Evolutionary conservation across 345 rosid species (phyloP).

Genomic region (Populus pruinosa): DNA sequence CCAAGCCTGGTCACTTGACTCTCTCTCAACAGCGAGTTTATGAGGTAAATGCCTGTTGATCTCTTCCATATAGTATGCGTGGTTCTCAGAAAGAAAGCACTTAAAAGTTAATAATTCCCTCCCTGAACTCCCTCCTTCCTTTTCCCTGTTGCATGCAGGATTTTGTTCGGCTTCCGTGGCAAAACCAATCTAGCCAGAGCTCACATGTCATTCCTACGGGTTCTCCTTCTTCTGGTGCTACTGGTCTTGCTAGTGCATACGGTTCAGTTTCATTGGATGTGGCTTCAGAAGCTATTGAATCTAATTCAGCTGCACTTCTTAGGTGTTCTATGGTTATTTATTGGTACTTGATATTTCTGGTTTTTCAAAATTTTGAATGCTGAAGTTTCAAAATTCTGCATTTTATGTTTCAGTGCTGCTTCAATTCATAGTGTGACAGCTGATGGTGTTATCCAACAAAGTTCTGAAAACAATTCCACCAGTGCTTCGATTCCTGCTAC

Average conservation of each 20-base stretch:
- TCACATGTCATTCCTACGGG: slow-evolving; percentile 54
- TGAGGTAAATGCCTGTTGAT: slow-evolving; percentile 51
- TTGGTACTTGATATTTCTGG: neutral
- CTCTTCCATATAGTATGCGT: slow-evolving; percentile 10
- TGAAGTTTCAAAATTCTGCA: slow-evolving; percentile 6
- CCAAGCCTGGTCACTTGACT: slow-evolving; percentile 88
- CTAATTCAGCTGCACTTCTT: slow-evolving; percentile 46
- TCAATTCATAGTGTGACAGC: slow-evolving; percentile 48
- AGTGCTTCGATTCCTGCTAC: slow-evolving; percentile 44
- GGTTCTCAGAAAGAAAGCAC: slow-evolving; percentile 12
- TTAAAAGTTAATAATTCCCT: neutral
- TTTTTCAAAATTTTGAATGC: neutral
- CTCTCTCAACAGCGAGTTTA: slow-evolving; percentile 91
- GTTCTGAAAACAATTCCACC: slow-evolving; percentile 47
- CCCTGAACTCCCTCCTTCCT: neutral
- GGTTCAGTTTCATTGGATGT: slow-evolving; percentile 56
- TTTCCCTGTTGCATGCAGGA: slow-evolving; percentile 47
- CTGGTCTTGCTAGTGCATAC: slow-evolving; percentile 43
- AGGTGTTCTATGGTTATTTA: slow-evolving; percentile 40
- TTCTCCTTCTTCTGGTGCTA: slow-evolving; percentile 49
- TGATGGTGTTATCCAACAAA: slow-evolving; percentile 45
- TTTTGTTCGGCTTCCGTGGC: slow-evolving; percentile 95
- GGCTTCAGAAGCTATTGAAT: slow-evolving; percentile 53
- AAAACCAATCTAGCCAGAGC: slow-evolving; percentile 72
- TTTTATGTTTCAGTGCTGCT: slow-evolving; percentile 41